Base-by-base conservation (phyloP, 106 monocot species). In the Hemerocallis citrina region DNA sequence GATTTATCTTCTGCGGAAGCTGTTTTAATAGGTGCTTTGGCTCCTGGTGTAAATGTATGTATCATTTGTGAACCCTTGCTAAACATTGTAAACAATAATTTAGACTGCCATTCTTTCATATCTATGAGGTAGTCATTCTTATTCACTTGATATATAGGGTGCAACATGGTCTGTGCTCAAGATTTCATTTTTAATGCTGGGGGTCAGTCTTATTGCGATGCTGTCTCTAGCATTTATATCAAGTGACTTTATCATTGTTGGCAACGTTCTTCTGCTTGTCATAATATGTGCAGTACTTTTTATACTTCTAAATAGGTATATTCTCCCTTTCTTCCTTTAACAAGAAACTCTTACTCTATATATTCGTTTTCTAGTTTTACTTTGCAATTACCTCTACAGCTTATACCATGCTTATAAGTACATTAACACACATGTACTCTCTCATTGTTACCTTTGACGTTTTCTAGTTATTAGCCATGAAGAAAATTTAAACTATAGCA, bases 131-230 rank as follows among this genome's bases (percentile, higher is more conserved):
- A 7, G 32, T 28, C 30, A 48, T 56, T 46, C 5, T 6, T 24
- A 19, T 54, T 55, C 25, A 0, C 23, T 25, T 72, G 24, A 66
- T 58, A 56, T 68, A 2, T 35, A 94, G 94, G 74, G 44, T 12
- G 83, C 89, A 1, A 94, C 94, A 44, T 94, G 94, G 94, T 63
- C 44, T 76, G 70, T 71, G 20, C 73, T 94, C 45, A 86, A 89
- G 83, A 58, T 80, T 31, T 54, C 71, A 24, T 94, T 94, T 69
- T 39, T 83, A 52, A 65, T 86, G 66, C 85, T 94, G 17, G 85
- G 79, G 10, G 13, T 86, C 31, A 80, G 77, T 68, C 78, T 94
- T 43, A 71, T 56, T 36, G 72, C 83, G 17, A 89, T 94, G 94
- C 82, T 94, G 64, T 65, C 79, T 50, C 73, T 94, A 38, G 94